Percentiles rank a stretch among this genome's conserved stretches.
These are phyloP conservation scores for Rhizopus microsporus DNA, from an alignment of 371 early-diverging fungal genomes.

Conservation along the genomic window DNA sequence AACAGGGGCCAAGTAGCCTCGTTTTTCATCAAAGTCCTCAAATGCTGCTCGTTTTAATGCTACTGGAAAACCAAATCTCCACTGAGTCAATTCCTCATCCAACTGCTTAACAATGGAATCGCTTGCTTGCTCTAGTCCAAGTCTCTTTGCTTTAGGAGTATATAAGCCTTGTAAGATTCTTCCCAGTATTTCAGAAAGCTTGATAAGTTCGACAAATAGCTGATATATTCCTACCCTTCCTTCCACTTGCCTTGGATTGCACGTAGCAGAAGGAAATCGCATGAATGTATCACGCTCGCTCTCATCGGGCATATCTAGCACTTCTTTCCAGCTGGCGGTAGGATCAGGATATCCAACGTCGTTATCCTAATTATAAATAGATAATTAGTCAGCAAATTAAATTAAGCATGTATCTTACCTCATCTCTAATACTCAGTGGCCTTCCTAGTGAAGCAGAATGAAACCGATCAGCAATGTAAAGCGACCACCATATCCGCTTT, in stretches of 20 bases:
- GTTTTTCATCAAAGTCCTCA: slow-evolving; percentile 38
- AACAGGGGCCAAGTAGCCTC: slow-evolving; percentile 41
- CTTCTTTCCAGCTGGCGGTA: slow-evolving; percentile 40
- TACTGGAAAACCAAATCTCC: slow-evolving; percentile 46
- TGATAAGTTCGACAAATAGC: slow-evolving; percentile 44
- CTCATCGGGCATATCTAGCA: slow-evolving; percentile 37
- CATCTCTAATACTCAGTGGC: slow-evolving; percentile 48
- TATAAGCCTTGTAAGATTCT: slow-evolving; percentile 44
- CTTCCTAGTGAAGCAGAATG: slow-evolving; percentile 47
- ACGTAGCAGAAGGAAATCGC: slow-evolving; percentile 42
- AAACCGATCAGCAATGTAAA: slow-evolving; percentile 47
- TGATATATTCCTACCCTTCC: slow-evolving; percentile 40
- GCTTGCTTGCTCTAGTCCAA: slow-evolving; percentile 42
- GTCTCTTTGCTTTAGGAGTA: slow-evolving; percentile 43
- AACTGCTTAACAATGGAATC: slow-evolving; percentile 44
- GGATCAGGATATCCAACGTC: slow-evolving; percentile 46
- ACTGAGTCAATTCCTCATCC: slow-evolving; percentile 46
- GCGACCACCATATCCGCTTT: slow-evolving; percentile 49
- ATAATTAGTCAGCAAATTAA: neutral
- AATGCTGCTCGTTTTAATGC: slow-evolving; percentile 36
- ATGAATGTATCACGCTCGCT: slow-evolving; percentile 15
- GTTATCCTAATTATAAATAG: slow-evolving; percentile 29
- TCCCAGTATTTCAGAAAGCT: slow-evolving; percentile 47
- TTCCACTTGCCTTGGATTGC: slow-evolving; percentile 21
- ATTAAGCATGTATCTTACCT: slow-evolving; percentile 20